Conservation (phyloP, 2,329 filamentous ascomycete genomes). For the Trichoderma pleuroti region DNA sequence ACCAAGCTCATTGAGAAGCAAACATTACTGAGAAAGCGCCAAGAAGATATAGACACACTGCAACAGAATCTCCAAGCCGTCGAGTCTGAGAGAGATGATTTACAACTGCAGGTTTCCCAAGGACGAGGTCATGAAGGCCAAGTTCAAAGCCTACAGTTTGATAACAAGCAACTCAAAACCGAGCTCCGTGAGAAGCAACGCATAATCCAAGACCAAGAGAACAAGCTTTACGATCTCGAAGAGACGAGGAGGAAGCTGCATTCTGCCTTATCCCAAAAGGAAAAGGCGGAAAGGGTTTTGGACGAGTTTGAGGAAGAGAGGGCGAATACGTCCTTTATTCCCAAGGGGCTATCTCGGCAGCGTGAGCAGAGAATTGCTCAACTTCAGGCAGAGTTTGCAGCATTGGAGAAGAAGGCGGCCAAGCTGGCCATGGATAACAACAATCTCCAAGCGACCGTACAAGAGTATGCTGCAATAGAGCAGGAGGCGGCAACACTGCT, state of each 20-base stretch:
- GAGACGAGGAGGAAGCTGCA: constrained; percentile 54
- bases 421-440: constrained; percentile 33
- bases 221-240: constrained; percentile 41
- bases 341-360: constrained; percentile 70
- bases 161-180: not conserved
- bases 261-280: constrained; percentile 51
- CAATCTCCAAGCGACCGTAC: constrained; percentile 16
- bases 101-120: not conserved
- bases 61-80: not conserved
- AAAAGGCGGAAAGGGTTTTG: constrained; percentile 56
- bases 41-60: constrained; percentile 45
- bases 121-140: not conserved
- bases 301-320: constrained; percentile 72
- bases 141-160: not conserved
- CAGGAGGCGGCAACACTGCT: constrained; percentile 47
- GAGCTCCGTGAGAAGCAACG: not conserved
- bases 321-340: constrained; percentile 73
- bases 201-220: constrained; percentile 41
- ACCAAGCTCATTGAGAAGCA: not conserved
- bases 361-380: constrained; percentile 67
- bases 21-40: constrained; percentile 28
- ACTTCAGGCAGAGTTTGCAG: constrained; percentile 64
- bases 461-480: constrained; percentile 50
- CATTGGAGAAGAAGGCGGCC: constrained; percentile 18
- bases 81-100: not conserved